Conservation (phyloP, 139 green algal species). For the Coccomyxa sp. region DNA sequence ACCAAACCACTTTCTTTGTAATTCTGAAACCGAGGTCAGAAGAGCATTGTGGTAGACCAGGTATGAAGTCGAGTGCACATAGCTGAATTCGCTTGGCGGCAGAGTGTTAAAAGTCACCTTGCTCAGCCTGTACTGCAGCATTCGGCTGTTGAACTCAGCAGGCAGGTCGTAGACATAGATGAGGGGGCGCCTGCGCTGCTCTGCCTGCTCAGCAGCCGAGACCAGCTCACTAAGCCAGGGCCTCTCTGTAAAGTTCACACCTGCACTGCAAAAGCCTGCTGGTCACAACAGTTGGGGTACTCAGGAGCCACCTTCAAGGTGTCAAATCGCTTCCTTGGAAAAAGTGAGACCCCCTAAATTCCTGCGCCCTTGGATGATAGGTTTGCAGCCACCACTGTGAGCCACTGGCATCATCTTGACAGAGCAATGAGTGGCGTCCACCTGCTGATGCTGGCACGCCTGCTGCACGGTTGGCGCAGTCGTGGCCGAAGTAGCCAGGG, state of each 20-base stretch:
- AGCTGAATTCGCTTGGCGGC: not conserved
- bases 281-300: not conserved
- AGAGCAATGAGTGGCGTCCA: not conserved
- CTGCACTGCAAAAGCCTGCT: not conserved
- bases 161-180: slow-evolving; percentile 54
- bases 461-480: slow-evolving; percentile 33
- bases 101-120: not conserved
- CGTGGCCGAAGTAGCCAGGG: slow-evolving; percentile 49
- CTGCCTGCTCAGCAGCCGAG: not conserved
- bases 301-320: too few relatives aligned
- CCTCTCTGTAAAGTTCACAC: not conserved
- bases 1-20: not conserved
- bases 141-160: slow-evolving; percentile 30
- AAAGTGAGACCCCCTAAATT: too few relatives aligned
- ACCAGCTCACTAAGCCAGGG: slow-evolving; percentile 18
- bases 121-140: slow-evolving; percentile 46
- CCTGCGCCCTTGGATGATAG: too few relatives aligned
- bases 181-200: slow-evolving; percentile 13
- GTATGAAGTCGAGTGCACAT: not conserved
- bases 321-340: too few relatives aligned
- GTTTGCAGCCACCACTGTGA: not conserved
- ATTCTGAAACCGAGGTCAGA: not conserved
- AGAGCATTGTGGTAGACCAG: not conserved
- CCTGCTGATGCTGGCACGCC: not conserved
- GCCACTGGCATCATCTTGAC: not conserved